phyloP scores from a whole-genome alignment of 345 rosid species.

The Pistacia integerrima region DNA sequence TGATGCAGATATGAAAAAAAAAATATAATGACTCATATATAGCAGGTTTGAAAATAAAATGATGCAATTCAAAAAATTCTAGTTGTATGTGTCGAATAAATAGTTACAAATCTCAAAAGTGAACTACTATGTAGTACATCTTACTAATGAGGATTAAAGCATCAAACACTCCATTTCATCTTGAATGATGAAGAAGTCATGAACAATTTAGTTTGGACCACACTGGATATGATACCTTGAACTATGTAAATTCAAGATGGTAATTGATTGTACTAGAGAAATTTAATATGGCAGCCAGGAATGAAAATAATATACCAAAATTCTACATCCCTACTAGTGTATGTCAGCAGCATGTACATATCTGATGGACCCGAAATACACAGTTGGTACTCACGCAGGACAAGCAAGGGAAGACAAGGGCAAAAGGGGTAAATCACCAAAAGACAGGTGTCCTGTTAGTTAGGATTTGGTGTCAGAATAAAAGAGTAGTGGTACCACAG shows the following conservation, averaged over 20 bases:
- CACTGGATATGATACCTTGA: background rate
- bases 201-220: background rate
- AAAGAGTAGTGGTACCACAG: no score
- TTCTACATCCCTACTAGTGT: background rate
- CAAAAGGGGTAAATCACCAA: no score
- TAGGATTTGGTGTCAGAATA: no score
- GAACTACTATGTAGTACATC: background rate
- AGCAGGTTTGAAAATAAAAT: background rate
- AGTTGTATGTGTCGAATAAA: constrained; percentile 5
- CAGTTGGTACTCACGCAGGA: no score
- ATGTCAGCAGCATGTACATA: background rate
- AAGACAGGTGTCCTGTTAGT: no score
- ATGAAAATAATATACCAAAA: background rate
- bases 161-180: background rate
- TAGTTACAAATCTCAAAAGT: background rate
- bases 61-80: background rate
- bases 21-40: background rate
- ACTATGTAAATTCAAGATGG: background rate
- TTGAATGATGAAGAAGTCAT: background rate
- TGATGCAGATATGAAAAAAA: background rate
- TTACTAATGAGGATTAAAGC: background rate
- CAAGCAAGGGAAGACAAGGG: no score
- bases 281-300: background rate
- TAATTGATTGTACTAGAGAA: background rate
- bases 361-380: no score